Percentiles rank a stretch among this genome's conserved stretches.
Evolutionary conservation across 2,329 filamentous ascomycete species (phyloP).

Genomic region (Arthrobotrys sphaeroides): DNA sequence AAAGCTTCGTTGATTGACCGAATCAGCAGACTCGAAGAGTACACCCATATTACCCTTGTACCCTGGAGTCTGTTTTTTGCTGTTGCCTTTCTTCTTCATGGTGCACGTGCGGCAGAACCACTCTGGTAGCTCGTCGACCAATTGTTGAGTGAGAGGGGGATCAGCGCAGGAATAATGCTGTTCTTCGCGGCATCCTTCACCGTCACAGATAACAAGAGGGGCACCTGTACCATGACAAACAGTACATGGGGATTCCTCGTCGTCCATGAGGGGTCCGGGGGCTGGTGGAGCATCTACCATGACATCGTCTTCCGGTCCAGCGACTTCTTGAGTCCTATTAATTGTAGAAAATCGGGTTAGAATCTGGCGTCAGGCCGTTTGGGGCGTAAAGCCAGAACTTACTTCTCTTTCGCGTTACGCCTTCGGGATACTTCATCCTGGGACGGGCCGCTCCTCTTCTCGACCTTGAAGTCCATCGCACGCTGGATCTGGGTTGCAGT

Average conservation of each 20-base stretch:
- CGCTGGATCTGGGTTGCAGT: slow-evolving; percentile 13
- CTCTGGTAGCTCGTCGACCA: slow-evolving; percentile 72
- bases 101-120: slow-evolving; percentile 85
- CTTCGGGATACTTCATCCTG: slow-evolving; percentile 13
- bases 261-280: slow-evolving; percentile 61
- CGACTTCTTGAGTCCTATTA: background rate
- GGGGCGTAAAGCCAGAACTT: background rate
- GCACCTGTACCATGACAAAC: slow-evolving; percentile 84
- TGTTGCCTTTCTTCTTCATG: slow-evolving; percentile 64
- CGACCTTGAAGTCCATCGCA: slow-evolving; percentile 21
- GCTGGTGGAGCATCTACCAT: slow-evolving; percentile 16
- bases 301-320: slow-evolving; percentile 31
- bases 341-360: background rate
- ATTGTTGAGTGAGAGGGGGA: slow-evolving; percentile 71
- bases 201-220: slow-evolving; percentile 83
- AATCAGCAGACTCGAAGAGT: slow-evolving; percentile 72
- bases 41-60: slow-evolving; percentile 70
- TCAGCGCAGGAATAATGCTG: slow-evolving; percentile 91
- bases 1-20: slow-evolving; percentile 76
- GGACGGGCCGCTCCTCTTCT: slow-evolving; percentile 6
- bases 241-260: slow-evolving; percentile 90
- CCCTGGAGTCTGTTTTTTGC: slow-evolving; percentile 54
- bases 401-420: slow-evolving; percentile 20
- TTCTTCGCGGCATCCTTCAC: slow-evolving; percentile 77
- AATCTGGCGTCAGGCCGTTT: background rate